Evolutionary conservation across 2,329 filamentous ascomycete species (phyloP).

Genomic region (Trichophyton benhamiae): DNA sequence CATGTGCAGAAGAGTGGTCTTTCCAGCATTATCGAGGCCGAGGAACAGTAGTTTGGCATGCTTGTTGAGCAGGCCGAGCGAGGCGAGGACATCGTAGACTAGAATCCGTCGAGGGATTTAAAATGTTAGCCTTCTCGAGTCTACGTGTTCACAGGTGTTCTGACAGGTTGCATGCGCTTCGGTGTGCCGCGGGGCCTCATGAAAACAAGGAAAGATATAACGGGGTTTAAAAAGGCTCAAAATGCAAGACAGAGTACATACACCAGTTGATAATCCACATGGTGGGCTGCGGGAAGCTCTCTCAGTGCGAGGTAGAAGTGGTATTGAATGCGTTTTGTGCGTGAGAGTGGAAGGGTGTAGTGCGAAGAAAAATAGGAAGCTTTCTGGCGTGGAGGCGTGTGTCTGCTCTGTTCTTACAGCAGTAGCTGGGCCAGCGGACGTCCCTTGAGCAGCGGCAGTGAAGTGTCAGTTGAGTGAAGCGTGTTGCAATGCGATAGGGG

Average conservation of each 20-base stretch:
- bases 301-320: neutral
- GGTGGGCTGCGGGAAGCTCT: conserved; percentile 20
- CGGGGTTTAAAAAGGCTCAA: neutral
- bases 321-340: neutral
- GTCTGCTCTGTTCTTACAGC: neutral
- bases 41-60: conserved; percentile 91
- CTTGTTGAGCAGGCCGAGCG: conserved; percentile 83
- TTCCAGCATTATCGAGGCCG: conserved; percentile 86
- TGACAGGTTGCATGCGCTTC: neutral
- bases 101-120: conserved; percentile 13
- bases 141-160: neutral
- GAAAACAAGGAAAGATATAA: neutral
- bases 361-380: neutral
- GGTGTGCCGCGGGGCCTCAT: neutral
- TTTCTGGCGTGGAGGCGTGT: neutral
- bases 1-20: conserved; percentile 91
- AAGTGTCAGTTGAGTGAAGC: neutral
- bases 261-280: conserved; percentile 98
- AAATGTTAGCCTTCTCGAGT: conserved; percentile 1
- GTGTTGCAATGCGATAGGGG: neutral
- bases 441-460: neutral
- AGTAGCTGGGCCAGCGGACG: neutral
- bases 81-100: conserved; percentile 86
- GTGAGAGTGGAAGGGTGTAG: neutral
- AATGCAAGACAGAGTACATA: conserved; percentile 37